phyloP scores from a whole-genome alignment of 2,329 filamentous ascomycete species.

The Leptographium radiaticola region DNA sequence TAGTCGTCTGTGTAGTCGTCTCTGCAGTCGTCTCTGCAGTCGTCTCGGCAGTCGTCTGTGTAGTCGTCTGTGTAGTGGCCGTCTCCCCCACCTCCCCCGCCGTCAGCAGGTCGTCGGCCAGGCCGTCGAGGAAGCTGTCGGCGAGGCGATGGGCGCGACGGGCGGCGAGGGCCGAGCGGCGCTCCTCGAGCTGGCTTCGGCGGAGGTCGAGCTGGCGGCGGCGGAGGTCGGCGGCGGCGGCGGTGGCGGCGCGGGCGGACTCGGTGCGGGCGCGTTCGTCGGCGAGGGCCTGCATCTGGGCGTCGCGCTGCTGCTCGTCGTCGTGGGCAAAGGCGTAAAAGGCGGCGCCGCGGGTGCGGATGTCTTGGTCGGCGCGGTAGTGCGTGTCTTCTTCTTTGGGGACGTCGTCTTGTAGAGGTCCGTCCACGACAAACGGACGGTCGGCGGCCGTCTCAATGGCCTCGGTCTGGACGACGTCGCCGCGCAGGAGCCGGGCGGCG shows the following conservation, averaged over 20 bases:
- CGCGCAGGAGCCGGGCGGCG: conserved; percentile 58
- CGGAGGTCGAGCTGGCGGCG: conserved; percentile 47
- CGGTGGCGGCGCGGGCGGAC: conserved; percentile 39
- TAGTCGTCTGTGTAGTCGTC: no score
- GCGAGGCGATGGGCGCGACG: conserved; percentile 22
- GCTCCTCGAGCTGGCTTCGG: neutral
- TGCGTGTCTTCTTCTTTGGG: conserved; percentile 46
- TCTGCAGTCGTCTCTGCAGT: no score
- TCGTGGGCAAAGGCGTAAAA: conserved; percentile 85
- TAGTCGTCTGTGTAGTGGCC: neutral
- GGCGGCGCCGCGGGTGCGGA: conserved; percentile 75
- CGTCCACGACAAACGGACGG: no score
- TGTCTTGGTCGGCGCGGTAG: conserved; percentile 75
- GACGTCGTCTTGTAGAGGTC: no score
- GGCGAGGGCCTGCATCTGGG: conserved; percentile 65
- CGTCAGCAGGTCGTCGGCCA: conserved; percentile 16
- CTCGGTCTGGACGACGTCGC: conserved; percentile 68
- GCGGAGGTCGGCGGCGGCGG: conserved; percentile 44
- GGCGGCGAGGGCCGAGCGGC: conserved; percentile 17
- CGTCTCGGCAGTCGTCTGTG: neutral
- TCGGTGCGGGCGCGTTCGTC: conserved; percentile 58
- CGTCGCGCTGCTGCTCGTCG: conserved; percentile 50
- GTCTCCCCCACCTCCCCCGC: neutral
- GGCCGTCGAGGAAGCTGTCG: conserved; percentile 21
- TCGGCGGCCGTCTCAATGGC: conserved; percentile 60